Conservation (phyloP, 2,329 filamentous ascomycete species). For the Xylaria sp. region DNA sequence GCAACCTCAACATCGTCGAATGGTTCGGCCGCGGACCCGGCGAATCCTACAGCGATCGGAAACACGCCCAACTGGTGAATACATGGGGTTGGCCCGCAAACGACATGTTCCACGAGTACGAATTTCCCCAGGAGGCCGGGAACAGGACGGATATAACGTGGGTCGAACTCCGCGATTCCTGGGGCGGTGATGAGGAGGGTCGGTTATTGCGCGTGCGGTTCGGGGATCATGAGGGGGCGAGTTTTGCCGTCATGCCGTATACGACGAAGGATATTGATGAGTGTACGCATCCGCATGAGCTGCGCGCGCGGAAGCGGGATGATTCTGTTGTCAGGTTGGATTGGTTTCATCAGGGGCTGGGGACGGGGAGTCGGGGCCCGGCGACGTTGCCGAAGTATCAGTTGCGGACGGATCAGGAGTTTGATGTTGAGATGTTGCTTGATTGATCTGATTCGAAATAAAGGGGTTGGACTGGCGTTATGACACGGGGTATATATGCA, state of each 20-base stretch:
- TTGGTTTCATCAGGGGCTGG: constrained; percentile 57
- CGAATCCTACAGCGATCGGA: constrained; percentile 63
- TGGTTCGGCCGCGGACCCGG: constrained; percentile 66
- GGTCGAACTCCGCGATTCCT: constrained; percentile 43
- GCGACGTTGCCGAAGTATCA: constrained; percentile 46
- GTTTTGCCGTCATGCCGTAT: constrained; percentile 55
- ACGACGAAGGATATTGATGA: constrained; percentile 47
- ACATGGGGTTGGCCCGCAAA: constrained; percentile 45
- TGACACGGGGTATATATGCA: neutral
- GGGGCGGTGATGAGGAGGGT: constrained; percentile 27
- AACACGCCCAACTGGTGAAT: constrained; percentile 53
- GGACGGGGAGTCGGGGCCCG: constrained; percentile 58
- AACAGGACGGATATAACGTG: constrained; percentile 60
- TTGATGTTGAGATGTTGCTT: constrained; percentile 41
- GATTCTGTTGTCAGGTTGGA: constrained; percentile 55
- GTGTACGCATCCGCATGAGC: constrained; percentile 55
- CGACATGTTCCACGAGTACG: constrained; percentile 55
- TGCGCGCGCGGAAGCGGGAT: constrained; percentile 43
- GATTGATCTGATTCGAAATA: constrained; percentile 31
- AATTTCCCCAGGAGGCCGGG: constrained; percentile 62
- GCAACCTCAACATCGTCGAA: constrained; percentile 35
- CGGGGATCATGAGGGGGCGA: constrained; percentile 42
- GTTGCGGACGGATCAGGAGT: constrained; percentile 38
- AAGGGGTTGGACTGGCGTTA: constrained; percentile 6
- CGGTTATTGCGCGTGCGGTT: constrained; percentile 41